Conservation (phyloP, 176 grass and related monocot genomes). For the Dactylis glomerata region DNA sequence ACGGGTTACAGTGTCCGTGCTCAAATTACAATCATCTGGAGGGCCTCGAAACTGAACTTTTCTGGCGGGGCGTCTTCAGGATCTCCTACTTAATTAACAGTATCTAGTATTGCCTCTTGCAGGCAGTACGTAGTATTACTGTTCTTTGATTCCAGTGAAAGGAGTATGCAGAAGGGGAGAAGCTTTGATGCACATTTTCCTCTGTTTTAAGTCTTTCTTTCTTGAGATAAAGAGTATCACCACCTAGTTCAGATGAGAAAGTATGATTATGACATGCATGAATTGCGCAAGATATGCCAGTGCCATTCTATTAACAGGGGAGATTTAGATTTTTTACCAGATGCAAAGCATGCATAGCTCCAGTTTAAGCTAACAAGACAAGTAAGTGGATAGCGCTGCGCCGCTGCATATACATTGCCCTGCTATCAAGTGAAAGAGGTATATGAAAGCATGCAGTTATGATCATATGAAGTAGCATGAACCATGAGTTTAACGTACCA, state of each 20-base stretch:
- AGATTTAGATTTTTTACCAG: too few relatives aligned
- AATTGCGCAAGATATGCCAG: neutral
- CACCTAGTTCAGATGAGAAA: neutral
- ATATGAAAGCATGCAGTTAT: too few relatives aligned
- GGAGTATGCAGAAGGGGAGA: neutral
- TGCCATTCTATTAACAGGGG: neutral
- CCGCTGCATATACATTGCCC: too few relatives aligned
- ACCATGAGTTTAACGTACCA: too few relatives aligned
- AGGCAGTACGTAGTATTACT: neutral
- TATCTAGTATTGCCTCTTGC: neutral
- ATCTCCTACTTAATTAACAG: neutral
- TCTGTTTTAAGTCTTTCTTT: neutral
- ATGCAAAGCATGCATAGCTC: too few relatives aligned
- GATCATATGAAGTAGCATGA: too few relatives aligned
- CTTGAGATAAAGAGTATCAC: neutral
- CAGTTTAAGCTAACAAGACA: too few relatives aligned
- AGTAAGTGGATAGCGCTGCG: too few relatives aligned
- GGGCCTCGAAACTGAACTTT: neutral
- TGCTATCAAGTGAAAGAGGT: too few relatives aligned
- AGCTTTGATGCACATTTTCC: neutral
- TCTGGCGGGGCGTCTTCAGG: neutral
- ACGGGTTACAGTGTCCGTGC: neutral
- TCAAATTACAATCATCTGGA: neutral
- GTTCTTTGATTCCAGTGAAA: neutral
- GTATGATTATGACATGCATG: neutral